Base-by-base conservation (phyloP, 306 rosid species). In the Sechiopsis laciniata region DNA sequence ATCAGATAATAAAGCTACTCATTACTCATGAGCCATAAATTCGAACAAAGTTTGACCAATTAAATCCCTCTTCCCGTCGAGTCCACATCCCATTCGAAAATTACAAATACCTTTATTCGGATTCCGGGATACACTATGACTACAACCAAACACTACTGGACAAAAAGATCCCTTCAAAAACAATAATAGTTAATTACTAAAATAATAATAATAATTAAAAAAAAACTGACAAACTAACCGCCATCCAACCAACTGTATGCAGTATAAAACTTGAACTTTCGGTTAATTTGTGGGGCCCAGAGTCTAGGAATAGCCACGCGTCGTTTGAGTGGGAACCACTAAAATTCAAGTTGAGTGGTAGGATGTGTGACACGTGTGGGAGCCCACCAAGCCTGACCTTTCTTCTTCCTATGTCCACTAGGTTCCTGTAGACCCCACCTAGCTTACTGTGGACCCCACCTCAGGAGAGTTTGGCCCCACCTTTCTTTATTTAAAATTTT, bases 301-400 rank as follows among this genome's bases (percentile, higher is more conserved):
- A 37, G 8, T n/a, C 3, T 26, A 40, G 29, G 71, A 37, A 35
- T 35, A 37, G 53, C 71, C 53, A 64, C 71, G 71, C 53, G 53
- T 64, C 71, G 16, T 8, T 17, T 0, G 13, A 15, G 10, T 2
- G 37, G 72, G 72, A 17, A 55, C 72, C 37, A 46, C 19, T 7
- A 0, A 7, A 7, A 6, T 17, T 12, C 73, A 48, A 68, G 73
- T 48, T 68, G 73, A 9, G 20, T 63, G 50, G 71, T 17, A 10
- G 57, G 55, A 46, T 68, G 56, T 48, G 14, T 3, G 73, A 68
- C 73, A 68, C 56, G 73, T 68, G 56, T 68, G 73, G 73, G 56
- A 19, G 5, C 40, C 29, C 73, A 68, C 73, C 73, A 21, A 21
- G 48, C 42, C 13, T 20, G 73, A 68, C 45, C 72, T 67, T 67